Conservation (phyloP, 805 yeast species). For the Wickerhamomyces alni region DNA sequence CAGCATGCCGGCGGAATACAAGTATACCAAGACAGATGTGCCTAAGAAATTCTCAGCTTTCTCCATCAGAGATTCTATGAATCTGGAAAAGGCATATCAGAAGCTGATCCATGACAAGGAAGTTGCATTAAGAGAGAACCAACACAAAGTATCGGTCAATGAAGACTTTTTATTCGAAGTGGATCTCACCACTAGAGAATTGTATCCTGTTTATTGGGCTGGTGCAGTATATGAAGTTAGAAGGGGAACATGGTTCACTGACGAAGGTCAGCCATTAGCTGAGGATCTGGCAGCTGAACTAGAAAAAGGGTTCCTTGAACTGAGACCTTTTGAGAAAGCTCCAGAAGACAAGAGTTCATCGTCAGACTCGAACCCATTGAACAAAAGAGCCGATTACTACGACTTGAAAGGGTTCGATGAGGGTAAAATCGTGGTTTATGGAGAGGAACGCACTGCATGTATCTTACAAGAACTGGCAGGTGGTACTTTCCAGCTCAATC, state of each 20-base stretch:
- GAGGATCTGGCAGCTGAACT: slow-evolving; percentile 45
- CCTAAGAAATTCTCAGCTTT: slow-evolving; percentile 67
- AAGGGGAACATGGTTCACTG: slow-evolving; percentile 78
- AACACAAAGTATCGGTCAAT: slow-evolving; percentile 49
- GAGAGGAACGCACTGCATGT: slow-evolving; percentile 39
- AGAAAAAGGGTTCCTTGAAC: slow-evolving; percentile 46
- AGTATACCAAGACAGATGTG: slow-evolving; percentile 41
- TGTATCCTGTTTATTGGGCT: slow-evolving; percentile 78
- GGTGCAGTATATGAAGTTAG: slow-evolving; percentile 83
- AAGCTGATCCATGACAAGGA: slow-evolving; percentile 5
- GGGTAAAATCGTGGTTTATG: slow-evolving; percentile 33
- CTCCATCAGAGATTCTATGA: slow-evolving; percentile 51
- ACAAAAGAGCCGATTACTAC: slow-evolving; percentile 8
- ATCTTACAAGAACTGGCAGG: slow-evolving; percentile 38
- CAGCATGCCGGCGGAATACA: slow-evolving; percentile 55
- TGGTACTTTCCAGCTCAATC: slow-evolving; percentile 31
- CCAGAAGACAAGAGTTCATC: slow-evolving; percentile 4
- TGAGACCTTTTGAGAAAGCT: slow-evolving; percentile 28
- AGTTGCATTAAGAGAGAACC: neutral
- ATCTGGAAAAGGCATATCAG: slow-evolving; percentile 42
- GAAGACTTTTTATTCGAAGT: slow-evolving; percentile 80
- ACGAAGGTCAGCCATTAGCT: slow-evolving; percentile 50
- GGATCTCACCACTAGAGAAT: slow-evolving; percentile 44
- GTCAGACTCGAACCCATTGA: slow-evolving; percentile 12
- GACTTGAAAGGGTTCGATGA: slow-evolving; percentile 20